Evolutionary conservation across 352 stramenopile genomes (phyloP), one percentile per base, ranked within the genome.

Genomic region (Peronospora belbahrii): DNA sequence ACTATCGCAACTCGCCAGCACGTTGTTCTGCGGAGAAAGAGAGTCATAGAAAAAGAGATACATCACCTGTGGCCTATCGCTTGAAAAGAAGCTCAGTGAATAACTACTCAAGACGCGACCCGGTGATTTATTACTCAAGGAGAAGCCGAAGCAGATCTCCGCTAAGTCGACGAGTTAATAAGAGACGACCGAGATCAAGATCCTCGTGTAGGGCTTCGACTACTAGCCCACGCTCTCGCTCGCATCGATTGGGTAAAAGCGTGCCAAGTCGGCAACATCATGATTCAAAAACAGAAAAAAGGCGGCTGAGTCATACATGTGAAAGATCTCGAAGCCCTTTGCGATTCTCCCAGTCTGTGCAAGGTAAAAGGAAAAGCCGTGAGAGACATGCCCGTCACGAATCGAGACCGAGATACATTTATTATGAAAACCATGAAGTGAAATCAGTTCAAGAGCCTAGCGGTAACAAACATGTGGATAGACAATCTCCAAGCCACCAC

Each of bases 61-160:
- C n/a, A n/a, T n/a, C n/a, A n/a, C n/a, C n/a, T n/a, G n/a, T n/a
- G n/a, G n/a, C n/a, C n/a, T n/a, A n/a, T n/a, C n/a, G n/a, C n/a
- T n/a, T n/a, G n/a, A n/a, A n/a, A n/a, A n/a, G n/a, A n/a, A n/a
- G n/a, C n/a, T n/a, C n/a, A n/a, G n/a, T n/a, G n/a, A n/a, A n/a
- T n/a, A n/a, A n/a, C n/a, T n/a, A n/a, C n/a, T n/a, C n/a, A n/a
- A n/a, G n/a, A n/a, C n/a, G n/a, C n/a, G n/a, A n/a, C n/a, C n/a
- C n/a, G n/a, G 7, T 22, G 11, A 45, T 14, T 0, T 8, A 30
- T 38, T 52, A 35, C 20, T 51, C 46, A 3, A 48, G 40, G 40
- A 44, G 24, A 47, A 58, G 48, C 1, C 41, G 25, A 46, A 62
- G 54, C 31, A 62, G 37, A 54, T 59, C 54, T 14, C 41, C 43